Base-by-base conservation (phyloP, 208 protist species). In the Wallacemonas sp. region DNA sequence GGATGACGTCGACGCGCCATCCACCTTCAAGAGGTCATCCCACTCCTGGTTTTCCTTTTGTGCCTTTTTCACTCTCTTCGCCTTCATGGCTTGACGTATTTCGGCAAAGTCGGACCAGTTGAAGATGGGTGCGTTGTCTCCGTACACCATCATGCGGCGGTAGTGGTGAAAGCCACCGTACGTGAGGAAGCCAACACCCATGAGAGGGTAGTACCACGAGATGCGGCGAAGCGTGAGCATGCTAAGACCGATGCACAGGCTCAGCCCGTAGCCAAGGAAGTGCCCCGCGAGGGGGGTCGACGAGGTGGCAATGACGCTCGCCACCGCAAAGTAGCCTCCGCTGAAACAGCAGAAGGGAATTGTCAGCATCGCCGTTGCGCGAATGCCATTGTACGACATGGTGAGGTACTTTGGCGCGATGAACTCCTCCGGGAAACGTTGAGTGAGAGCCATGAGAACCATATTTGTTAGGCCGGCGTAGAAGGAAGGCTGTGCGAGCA, bases 141-240 rank as follows among this genome's bases (percentile, higher is more conserved):
- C 82, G 71, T 87, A 85, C 54, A 94, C 64, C 89, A 91, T 94
- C 81, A 94, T 83, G 26, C 84, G 78, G 9, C 85, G 63, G 75
- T 94, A 94, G 75, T 94, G 89, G 60, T 94, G 89, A 33, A 94
- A 76, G 8, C 85, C 81, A 33, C 89, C 89, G 72, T 87, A 94
- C 8, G 81, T 79, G 26, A 94, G 68, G 62, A 92, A 94, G 70
- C 86, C 83, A 10, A 73, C 38, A 10, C 83, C 85, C 2, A 94
- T 76, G 48, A 91, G 64, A n/a, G 89, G 84, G 68, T 94, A 94
- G 63, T 93, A 93, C 81, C 83, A 93, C 24, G 87, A 93, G 5
- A 93, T 64, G 30, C 78, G 73, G 22, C 84, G 83, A 55, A 91
- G 73, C 26, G 75, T 79, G 15, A 93, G 62, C 74, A 93, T 87